These are phyloP conservation scores for Bassia scoparia DNA, from an alignment of 148 eudicot genomes.

Conservation along the genomic window DNA sequence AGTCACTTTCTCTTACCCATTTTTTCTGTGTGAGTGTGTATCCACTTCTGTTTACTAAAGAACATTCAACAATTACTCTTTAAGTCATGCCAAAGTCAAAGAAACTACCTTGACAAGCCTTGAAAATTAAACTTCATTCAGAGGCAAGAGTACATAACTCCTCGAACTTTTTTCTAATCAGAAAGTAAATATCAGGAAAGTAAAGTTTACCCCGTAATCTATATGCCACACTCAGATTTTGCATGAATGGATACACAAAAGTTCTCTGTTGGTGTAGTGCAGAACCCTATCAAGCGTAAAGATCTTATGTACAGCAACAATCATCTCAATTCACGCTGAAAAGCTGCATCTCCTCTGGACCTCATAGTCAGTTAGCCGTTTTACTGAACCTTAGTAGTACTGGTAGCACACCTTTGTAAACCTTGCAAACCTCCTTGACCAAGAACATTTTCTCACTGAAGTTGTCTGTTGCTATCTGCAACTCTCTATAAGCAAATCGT, in stretches of 20 bases:
- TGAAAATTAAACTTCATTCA: neutral
- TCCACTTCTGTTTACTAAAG: neutral
- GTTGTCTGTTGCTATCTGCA: constrained; percentile 92
- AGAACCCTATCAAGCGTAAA: constrained; percentile 87
- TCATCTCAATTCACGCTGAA: constrained; percentile 98
- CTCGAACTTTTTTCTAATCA: neutral
- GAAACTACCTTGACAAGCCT: neutral
- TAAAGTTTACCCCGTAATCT: constrained; percentile 78
- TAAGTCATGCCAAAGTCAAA: neutral
- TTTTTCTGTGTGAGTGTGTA: neutral
- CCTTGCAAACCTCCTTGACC: constrained; percentile 99
- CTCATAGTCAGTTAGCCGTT: constrained; percentile 75
- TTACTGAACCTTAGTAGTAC: constrained; percentile 84
- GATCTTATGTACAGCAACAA: constrained; percentile 90
- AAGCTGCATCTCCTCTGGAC: constrained; percentile 92
- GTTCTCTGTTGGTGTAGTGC: constrained; percentile 97
- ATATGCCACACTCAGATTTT: constrained; percentile 90
- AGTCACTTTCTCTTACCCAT: neutral
- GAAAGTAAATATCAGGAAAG: constrained; percentile 13
- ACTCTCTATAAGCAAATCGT: constrained; percentile 86
- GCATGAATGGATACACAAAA: constrained; percentile 93
- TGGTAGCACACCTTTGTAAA: constrained; percentile 76
- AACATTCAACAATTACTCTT: neutral
- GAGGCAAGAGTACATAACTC: neutral
- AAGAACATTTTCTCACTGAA: constrained; percentile 86